Percentiles rank a stretch among this genome's conserved stretches.
These are phyloP conservation scores for Emydomyces testavorans DNA, from an alignment of 2,329 filamentous ascomycete species.

Conservation along the genomic window DNA sequence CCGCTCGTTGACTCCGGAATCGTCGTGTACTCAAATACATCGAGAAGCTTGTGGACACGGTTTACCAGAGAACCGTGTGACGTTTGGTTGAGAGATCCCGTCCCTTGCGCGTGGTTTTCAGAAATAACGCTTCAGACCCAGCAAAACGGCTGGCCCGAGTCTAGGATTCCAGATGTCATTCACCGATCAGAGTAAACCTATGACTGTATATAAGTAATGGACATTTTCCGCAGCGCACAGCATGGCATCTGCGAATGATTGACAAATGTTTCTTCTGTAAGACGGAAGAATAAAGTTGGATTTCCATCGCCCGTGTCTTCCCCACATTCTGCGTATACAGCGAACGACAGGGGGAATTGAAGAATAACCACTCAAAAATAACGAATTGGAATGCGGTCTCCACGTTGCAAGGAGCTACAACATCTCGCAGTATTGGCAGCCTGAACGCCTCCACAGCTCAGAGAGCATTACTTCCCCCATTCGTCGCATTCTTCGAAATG, in stretches of 20 bases:
- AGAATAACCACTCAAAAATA: not conserved
- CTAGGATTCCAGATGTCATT: not conserved
- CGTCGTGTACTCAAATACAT: not conserved
- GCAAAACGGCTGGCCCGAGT: constrained; percentile 1
- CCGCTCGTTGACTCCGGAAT: not conserved
- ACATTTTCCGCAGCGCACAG: no score
- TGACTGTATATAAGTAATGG: no score
- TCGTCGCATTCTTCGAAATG: not conserved
- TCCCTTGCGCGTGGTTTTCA: not conserved
- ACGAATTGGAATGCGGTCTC: not conserved
- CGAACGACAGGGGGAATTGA: no score
- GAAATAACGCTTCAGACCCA: not conserved
- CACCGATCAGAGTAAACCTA: not conserved
- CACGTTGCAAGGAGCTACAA: constrained; percentile 1
- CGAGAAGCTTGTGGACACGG: not conserved
- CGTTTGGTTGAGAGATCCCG: constrained; percentile 4
- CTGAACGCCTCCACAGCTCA: not conserved
- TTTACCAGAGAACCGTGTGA: not conserved
- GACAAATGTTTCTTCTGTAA: not conserved
- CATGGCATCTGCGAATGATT: not conserved
- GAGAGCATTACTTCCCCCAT: not conserved
- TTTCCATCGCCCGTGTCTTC: not conserved
- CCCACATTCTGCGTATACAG: not conserved
- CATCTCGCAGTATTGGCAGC: not conserved
- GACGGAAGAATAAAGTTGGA: not conserved